Evolutionary conservation across 192 early-diverging fungal species (phyloP).

Genomic region (Helicostylum pulchrum): DNA sequence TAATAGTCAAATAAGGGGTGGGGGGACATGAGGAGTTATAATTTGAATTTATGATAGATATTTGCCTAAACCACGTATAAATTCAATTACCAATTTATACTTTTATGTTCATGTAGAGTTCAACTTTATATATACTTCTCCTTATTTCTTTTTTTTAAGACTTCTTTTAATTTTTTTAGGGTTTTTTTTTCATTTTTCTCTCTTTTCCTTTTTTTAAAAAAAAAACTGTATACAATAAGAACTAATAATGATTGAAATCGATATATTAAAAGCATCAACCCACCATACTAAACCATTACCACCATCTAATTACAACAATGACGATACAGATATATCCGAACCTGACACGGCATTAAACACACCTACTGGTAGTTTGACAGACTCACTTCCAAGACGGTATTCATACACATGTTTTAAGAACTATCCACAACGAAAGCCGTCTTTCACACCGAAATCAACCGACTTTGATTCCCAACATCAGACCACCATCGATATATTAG

Average conservation of each 20-base stretch:
- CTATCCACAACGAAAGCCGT: not conserved
- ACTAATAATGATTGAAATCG: not conserved
- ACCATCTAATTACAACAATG: not conserved
- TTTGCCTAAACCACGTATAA: too few species aligned
- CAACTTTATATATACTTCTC: not conserved
- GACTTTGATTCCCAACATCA: not conserved
- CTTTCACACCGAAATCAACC: not conserved
- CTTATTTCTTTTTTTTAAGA: slow-evolving; percentile 1
- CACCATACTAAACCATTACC: not conserved
- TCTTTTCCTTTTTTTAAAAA: not conserved
- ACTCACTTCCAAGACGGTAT: not conserved
- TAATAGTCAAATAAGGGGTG: too few species aligned
- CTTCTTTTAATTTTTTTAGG: not conserved
- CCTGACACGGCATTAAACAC: not conserved
- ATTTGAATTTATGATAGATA: too few species aligned
- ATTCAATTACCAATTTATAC: too few species aligned
- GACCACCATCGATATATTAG: not conserved
- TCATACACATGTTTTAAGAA: not conserved
- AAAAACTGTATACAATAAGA: not conserved
- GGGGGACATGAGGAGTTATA: too few species aligned
- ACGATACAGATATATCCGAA: slow-evolving; percentile 1
- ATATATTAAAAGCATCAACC: not conserved
- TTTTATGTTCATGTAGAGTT: too few species aligned
- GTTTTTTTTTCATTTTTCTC: not conserved
- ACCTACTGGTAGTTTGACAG: slow-evolving; percentile 4